Base-by-base conservation (phyloP, 1,284 basidiomycete genomes). In the Phylloporus sp. region DNA sequence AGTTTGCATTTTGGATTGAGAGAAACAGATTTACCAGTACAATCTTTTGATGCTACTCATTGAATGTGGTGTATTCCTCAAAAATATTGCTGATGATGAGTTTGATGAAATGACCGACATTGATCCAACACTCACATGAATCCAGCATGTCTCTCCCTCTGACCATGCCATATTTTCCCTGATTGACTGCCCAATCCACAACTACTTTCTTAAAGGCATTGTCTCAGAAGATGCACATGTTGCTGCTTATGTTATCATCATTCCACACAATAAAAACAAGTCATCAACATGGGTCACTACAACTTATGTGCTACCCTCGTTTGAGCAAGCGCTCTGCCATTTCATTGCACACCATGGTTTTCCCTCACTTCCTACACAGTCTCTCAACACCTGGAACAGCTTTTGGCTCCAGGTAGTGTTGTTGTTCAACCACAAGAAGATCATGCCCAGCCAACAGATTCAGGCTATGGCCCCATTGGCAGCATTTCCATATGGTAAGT, bases 361-460 rank as follows among this genome's bases (percentile, higher is more conserved):
- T 6, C 37, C 13, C 3, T 47, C 22, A 24, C 4, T 12, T 2
- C 26, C 31, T 6, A 4, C 22, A 2, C 18, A 39, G 18, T 15
- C 12, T 1, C 18, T 64, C 3, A 49, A 52, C 17, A 22, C 61
- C 22, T 66, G 67, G 65, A 53, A 63, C n/a, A 29, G 37, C 34
- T 66, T 66, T 52, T 22, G 39, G 6, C 39, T 64, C 3, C 61
- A 66, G 18, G 46, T 61, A 18, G 13, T 56, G 24, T 68, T 50
- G 4, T 6, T 6, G 1, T 59, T 56, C 13, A 5, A 51, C 28
- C 28, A 24, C 3, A 40, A 2, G 0, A 58, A 44, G 26, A 26
- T 68, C 49, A 63, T 68, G 63, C 61, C 67, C 6, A 64, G 60
- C 42, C 65, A 66, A 49, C 46, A 18, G 0, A 3, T 67, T 11